Evolutionary conservation across 176 grass and related monocot genomes (phyloP).

Genomic region (Musa beccarii): DNA sequence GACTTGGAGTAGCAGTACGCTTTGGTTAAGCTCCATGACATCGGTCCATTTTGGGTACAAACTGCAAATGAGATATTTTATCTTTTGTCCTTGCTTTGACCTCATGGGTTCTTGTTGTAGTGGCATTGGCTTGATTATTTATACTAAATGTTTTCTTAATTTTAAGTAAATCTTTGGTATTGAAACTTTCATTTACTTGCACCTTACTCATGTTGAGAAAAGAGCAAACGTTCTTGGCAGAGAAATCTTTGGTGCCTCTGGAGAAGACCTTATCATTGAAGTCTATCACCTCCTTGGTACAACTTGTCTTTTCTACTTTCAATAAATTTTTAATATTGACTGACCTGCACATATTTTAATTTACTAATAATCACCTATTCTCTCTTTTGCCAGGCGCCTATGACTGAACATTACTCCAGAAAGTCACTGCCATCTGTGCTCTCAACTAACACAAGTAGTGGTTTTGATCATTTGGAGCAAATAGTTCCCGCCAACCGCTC

Average conservation of each 20-base stretch:
- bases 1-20: neutral
- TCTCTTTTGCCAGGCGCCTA: conserved; percentile 44
- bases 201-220: conserved; percentile 6
- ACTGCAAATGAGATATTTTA: neutral
- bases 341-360: neutral
- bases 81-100: no score
- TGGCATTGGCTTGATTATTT: neutral
- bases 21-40: neutral
- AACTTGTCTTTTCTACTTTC: neutral
- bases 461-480: conserved; percentile 40
- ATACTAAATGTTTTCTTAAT: neutral
- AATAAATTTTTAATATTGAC: neutral
- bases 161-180: neutral
- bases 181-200: neutral
- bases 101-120: neutral
- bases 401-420: conserved; percentile 26
- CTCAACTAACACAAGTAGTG: conserved; percentile 31
- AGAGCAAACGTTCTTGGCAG: conserved; percentile 28
- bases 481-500: conserved; percentile 81
- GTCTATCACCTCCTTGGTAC: conserved; percentile 43
- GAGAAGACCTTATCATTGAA: conserved; percentile 30
- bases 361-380: conserved; percentile 17
- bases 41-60: neutral
- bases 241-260: conserved; percentile 19
- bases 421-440: conserved; percentile 29